Evolutionary conservation across 148 eudicot genomes (phyloP), one percentile per base, ranked within the genome.

Genomic region (Persicaria tinctoria): DNA sequence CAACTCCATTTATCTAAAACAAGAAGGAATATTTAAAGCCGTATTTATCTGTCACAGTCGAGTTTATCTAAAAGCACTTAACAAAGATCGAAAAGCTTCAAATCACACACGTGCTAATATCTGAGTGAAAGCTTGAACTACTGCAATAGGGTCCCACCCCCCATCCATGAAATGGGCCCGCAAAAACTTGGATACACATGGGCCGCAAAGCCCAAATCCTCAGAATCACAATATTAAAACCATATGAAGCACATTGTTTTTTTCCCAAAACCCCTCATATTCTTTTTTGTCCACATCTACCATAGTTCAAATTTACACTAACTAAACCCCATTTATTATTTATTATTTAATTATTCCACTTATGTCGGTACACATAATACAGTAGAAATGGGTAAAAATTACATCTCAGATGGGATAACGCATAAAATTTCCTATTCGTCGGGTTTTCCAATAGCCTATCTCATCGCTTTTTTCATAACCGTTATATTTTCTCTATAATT

Each of bases 61-160:
- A 32, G 41, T 32, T 32, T 3, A 60, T 41, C 68, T 23, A 57
- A 60, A 60, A 23, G 44, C 68, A 60, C 68, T 13, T 60, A 60
- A 10, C 68, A 23, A 8, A 57, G 27, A 41, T 8, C 44, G 45
- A 4, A 23, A 60, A 23, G 27, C 10, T 32, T 17, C 68, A 20
- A 60, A 60, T 20, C 68, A 60, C 68, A 60, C 68, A 60, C 68
- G 68, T 60, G 68, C 68, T 23, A 23, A 60, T 20, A 32, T 23
- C 38, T 27, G 8, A n/a, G 44, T 8, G 23, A 8, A 60, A 60
- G 9, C 13, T 60, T 27, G 14, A 23, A 60, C 41, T 32, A 32
- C 41, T 32, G 20, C 5, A 6, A 4, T 3, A 8, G 2, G 68
- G 68, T 4, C 66, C 66, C 66, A 60, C 66, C 66, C 27, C 2